Percentiles rank a stretch among this genome's conserved stretches.
phyloP scores from a whole-genome alignment of 1,139 yeast species.

The Geotrichum reessii region DNA sequence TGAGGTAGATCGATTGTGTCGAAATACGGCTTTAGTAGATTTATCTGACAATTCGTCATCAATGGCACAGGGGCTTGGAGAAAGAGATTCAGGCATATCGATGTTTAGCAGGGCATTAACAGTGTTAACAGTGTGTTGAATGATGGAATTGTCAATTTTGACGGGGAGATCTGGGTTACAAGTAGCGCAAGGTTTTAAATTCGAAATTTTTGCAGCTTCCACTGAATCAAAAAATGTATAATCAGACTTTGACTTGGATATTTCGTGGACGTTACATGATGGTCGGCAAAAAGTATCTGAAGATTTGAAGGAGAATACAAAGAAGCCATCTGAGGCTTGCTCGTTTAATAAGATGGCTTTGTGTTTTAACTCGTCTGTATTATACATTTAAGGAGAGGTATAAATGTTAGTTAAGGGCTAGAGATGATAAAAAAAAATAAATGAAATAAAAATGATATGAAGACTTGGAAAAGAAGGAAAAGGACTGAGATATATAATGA shows the following conservation, averaged over 20 bases:
- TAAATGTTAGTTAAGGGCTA: too few relatives aligned
- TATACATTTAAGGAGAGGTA: too few relatives aligned
- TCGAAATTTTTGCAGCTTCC: conserved; percentile 42
- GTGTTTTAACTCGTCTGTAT: conserved; percentile 3
- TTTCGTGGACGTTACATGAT: conserved; percentile 8
- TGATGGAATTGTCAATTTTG: conserved; percentile 46
- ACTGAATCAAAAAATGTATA: conserved; percentile 1
- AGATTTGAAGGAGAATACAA: conserved; percentile 9
- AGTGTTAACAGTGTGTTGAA: conserved; percentile 51
- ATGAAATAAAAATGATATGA: too few relatives aligned
- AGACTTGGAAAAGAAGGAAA: not conserved
- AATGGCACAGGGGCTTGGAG: too few relatives aligned
- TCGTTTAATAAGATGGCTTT: too few relatives aligned
- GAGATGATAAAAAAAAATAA: conserved; percentile 3
- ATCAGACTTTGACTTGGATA: conserved; percentile 8
- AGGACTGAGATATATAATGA: not conserved
- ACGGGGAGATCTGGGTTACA: conserved; percentile 43
- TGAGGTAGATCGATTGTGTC: conserved; percentile 25
- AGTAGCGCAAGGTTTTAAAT: conserved; percentile 48
- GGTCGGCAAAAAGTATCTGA: conserved; percentile 15
- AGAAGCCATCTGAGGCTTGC: conserved; percentile 9
- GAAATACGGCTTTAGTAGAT: conserved; percentile 32
- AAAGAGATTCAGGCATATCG: too few relatives aligned
- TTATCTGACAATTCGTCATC: too few relatives aligned
- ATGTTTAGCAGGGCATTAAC: conserved; percentile 42